Evolutionary conservation across 176 grass and related monocot genomes (phyloP), one percentile per base, ranked within the genome.

Genomic region (Calamus simplicifolius): DNA sequence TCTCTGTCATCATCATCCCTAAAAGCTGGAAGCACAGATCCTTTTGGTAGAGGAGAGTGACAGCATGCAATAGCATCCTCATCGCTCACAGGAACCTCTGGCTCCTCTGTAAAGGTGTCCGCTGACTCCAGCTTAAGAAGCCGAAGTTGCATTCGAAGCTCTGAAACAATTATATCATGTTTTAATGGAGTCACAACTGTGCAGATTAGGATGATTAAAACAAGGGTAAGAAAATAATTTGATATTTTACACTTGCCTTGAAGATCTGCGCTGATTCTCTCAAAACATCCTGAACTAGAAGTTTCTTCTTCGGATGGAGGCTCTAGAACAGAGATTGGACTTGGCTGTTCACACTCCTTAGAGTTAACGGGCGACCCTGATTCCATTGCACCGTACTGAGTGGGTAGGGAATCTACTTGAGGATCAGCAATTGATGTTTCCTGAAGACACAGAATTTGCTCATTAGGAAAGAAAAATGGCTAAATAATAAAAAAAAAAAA

Each of bases 211-310:
- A 3, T 43, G 12, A 12, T 43, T 43, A 7, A 12, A 43, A 12
- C 4, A 29, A 29, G 28, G 2, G 28, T 29, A 29, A 29, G 7
- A 43, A 43, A 43, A 43, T 16, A 18, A 56, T 75, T 57, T 43
- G 7, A 43, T 10, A 43, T 43, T 43, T 43, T 43, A 43, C 59
- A 56, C 84, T 85, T 89, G 60, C 93, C 93, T 89, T 98, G 84
- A 67, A 98, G 79, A 80, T 98, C 93, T 6, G 88, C 73, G 58
- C 93, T 98, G 28, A 98, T 92, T 83, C 86, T 92, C 81, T 83
- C 79, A 3, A 98, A 98, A 79, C 83, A 89, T 66, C 84, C 93
- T 29, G 87, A 89, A 73, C 67, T 85, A 73, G 72, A 67, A 70
- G 77, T 84, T 74, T 89, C 88, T 17, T 61, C 60, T 18, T 84